phyloP scores from a whole-genome alignment of 1,284 basidiomycete genomes.

The Ceratobasidium sp. region DNA sequence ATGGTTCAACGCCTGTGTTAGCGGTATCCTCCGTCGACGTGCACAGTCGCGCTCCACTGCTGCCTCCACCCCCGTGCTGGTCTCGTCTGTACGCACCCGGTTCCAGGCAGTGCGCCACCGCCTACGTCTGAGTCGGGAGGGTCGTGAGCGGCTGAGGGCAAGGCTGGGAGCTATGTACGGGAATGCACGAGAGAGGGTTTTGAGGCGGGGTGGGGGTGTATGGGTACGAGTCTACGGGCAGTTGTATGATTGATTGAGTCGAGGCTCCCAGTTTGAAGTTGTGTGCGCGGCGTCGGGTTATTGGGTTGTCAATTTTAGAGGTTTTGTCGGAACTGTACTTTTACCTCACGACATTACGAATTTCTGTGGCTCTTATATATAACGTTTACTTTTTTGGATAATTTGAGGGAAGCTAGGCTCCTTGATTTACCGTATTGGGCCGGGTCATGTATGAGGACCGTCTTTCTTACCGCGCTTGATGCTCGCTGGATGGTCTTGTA shows the following conservation, averaged over 20 bases:
- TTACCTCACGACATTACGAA: neutral
- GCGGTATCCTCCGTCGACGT: constrained; percentile 64
- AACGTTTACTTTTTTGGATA: neutral
- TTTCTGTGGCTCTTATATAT: constrained; percentile 11
- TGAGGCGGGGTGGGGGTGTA: constrained; percentile 3
- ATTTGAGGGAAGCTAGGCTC: neutral
- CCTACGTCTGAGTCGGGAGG: constrained; percentile 8
- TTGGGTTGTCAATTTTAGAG: neutral
- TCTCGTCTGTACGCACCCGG: constrained; percentile 22
- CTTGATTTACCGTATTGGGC: neutral
- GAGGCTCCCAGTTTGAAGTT: neutral
- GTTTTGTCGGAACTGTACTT: neutral
- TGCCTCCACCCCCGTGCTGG: constrained; percentile 30
- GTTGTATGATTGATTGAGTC: neutral
- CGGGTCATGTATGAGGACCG: neutral
- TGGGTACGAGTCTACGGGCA: neutral
- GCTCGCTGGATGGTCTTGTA: no score
- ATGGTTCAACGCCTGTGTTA: constrained; percentile 69
- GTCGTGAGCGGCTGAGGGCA: constrained; percentile 19
- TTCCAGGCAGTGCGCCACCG: constrained; percentile 26
- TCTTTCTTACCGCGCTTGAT: no score
- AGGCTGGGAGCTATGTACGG: constrained; percentile 35
- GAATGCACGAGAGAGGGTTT: constrained; percentile 22
- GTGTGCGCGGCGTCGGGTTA: neutral
- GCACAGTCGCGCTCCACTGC: neutral